Evolutionary conservation across 2,329 filamentous ascomycete species (phyloP), one percentile per base, ranked within the genome.

Genomic region (Claviceps capensis): DNA sequence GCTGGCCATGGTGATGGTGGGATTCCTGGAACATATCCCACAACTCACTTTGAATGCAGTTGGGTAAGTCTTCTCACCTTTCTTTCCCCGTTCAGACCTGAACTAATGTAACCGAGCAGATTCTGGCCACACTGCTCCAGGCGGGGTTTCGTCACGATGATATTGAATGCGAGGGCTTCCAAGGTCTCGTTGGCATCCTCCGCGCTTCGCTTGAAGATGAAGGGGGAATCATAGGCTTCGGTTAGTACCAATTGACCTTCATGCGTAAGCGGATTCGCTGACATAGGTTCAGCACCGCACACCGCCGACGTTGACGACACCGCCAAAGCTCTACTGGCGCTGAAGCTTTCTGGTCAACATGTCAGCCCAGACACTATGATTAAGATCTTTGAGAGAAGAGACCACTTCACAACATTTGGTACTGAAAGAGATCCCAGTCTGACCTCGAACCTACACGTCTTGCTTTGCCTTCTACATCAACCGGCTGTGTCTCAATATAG

Each of bases 241-340:
- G 55, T 55, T 43, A 30, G 48, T 49, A 14, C 22, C 36, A 14
- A 26, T 5, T 7, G 23, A 23, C 2, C n/a, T 13, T 26, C 7
- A 23, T 8, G 4, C 14, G 14, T n/a, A 4, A 19, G 11, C 16
- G n/a, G 9, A 2, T 13, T 40, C 36, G 22, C 43, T 22, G 19
- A 13, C 16, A 42, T 17, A 50, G 34, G 30, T 7, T 3, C n/a
- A 48, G 48, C 30, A 45, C 19, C 17, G 14, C 34, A 16, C 38
- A 17, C 48, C 41, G 5, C 30, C 34, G 57, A 59, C 50, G 56
- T 48, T 5, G 57, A 59, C 45, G 56, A 59, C 48, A 58, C 49
- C 1, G 54, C 57, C 16, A 58, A 54, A 36, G 36, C 45, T n/a
- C 49, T 59, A 19, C 40, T 43, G 6, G 37, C 46, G 16, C 51